These are phyloP conservation scores for Aureobasidium lini DNA, from an alignment of 2,329 filamentous ascomycete species.

Conservation along the genomic window DNA sequence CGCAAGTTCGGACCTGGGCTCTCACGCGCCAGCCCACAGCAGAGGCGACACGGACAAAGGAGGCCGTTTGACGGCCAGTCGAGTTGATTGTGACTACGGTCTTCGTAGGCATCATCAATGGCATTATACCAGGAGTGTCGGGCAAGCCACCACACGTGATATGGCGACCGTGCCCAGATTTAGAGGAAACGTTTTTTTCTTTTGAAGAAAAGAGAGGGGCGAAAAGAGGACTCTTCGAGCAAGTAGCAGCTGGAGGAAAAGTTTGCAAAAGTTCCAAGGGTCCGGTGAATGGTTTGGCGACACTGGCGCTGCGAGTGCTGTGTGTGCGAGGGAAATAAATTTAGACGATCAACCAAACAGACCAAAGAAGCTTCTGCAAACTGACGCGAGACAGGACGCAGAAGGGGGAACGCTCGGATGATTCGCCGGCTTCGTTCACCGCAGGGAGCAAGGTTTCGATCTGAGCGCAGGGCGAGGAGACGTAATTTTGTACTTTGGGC, in stretches of 20 bases:
- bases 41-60: slow-evolving; percentile 85
- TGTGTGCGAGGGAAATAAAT: background rate
- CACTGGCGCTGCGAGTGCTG: background rate
- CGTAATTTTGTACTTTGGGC: slow-evolving; percentile 9
- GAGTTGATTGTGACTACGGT: slow-evolving; percentile 93
- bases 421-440: slow-evolving; percentile 8
- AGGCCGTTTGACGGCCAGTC: slow-evolving; percentile 90
- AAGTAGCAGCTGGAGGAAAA: background rate
- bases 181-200: slow-evolving; percentile 5
- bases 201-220: background rate
- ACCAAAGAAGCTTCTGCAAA: slow-evolving; percentile 6
- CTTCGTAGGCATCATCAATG: slow-evolving; percentile 43
- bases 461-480: slow-evolving; percentile 8
- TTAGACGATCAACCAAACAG: slow-evolving; percentile 4
- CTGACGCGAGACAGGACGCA: background rate
- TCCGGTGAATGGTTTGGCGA: background rate
- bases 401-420: slow-evolving; percentile 9
- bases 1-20: slow-evolving; percentile 80
- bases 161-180: slow-evolving; percentile 12
- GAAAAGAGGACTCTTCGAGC: background rate
- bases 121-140: slow-evolving; percentile 15
- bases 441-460: slow-evolving; percentile 11
- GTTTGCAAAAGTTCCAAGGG: background rate
- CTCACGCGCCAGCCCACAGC: slow-evolving; percentile 90
- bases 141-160: slow-evolving; percentile 12